Base-by-base conservation (phyloP, 768 basidiomycete species). In the Pleurotus cornucopiae region DNA sequence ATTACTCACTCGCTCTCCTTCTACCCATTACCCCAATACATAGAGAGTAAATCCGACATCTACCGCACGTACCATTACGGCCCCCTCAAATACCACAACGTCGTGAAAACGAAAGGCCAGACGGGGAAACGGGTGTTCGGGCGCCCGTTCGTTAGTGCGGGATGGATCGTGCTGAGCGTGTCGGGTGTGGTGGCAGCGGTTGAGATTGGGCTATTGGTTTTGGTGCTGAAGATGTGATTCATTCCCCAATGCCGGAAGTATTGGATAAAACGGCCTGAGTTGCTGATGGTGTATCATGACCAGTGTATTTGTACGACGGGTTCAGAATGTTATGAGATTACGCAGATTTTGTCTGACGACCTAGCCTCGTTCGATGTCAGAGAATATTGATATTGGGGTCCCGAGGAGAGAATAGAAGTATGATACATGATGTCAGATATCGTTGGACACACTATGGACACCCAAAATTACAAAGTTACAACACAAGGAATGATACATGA, bases 141-240 rank as follows among this genome's bases (percentile, higher is more conserved):
- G 0, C 76, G 88, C 11, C 88, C 89, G 1, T 93, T 93, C 64
- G 67, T 85, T 14, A 91, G 91, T 0, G 87, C 90, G 5, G 92
- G 92, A n/a, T 81, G 86, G 77, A 81, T 86, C 54, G 81, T 90
- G 4, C 56, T 88, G 2, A 71, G 77, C 11, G 80, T 92, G 5
- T 76, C 84, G 0, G 62, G 73, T 12, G 71, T 89, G 2, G 88
- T 91, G 0, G 78, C 80, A 1, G 71, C 72, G 0, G 79, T 88
- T 14, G 89, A 92, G 63, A 68, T 91, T 43, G 81, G 75, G 0
- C 71, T 93, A 43, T 70, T 93, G 6, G 78, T 81, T 1, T 73
- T 93, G 45, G 74, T 93, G 34, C 60, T 89, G 52, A 67, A 69
- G 49, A 57, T 81, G 3, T 75, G 62, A 67, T 7, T 0, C 4